Conservation (phyloP, 768 basidiomycete genomes). For the Leccinum subtestaceum region DNA sequence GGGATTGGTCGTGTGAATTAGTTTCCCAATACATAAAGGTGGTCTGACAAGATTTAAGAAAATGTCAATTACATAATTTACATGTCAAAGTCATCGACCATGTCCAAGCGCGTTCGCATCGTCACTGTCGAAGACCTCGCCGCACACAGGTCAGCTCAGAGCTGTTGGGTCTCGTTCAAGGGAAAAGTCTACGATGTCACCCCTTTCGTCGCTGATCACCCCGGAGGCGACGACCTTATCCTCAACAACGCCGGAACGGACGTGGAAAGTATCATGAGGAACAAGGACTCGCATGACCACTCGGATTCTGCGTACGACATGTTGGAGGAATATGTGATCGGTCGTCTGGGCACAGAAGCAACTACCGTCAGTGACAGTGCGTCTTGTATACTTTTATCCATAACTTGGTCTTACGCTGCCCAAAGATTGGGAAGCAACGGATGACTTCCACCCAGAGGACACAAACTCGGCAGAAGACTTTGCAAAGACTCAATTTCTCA, state of each 20-base stretch:
- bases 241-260: slow-evolving; percentile 82
- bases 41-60: background rate
- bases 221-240: slow-evolving; percentile 92
- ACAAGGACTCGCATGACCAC: slow-evolving; percentile 80
- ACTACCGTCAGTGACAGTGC: slow-evolving; percentile 75
- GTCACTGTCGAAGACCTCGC: slow-evolving; percentile 74
- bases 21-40: background rate
- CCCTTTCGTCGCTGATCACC: slow-evolving; percentile 80
- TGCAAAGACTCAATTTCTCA: slow-evolving; percentile 87
- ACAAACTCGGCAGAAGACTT: slow-evolving; percentile 82
- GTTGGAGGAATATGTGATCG: slow-evolving; percentile 84
- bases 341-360: slow-evolving; percentile 73
- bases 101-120: slow-evolving; percentile 72
- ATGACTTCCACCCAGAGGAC: slow-evolving; percentile 89
- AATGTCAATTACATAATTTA: background rate
- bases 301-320: slow-evolving; percentile 90
- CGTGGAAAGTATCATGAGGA: slow-evolving; percentile 76
- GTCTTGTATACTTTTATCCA: slow-evolving; percentile 25
- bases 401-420: slow-evolving; percentile 8
- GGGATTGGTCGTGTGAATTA: slow-evolving; percentile 39
- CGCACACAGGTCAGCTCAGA: slow-evolving; percentile 52
- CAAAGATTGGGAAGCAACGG: slow-evolving; percentile 84
- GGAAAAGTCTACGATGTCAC: slow-evolving; percentile 92
- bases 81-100: slow-evolving; percentile 26
- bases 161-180: slow-evolving; percentile 80